Conservation (phyloP, 2,329 filamentous ascomycete species). For the Exophiala viscosa region DNA sequence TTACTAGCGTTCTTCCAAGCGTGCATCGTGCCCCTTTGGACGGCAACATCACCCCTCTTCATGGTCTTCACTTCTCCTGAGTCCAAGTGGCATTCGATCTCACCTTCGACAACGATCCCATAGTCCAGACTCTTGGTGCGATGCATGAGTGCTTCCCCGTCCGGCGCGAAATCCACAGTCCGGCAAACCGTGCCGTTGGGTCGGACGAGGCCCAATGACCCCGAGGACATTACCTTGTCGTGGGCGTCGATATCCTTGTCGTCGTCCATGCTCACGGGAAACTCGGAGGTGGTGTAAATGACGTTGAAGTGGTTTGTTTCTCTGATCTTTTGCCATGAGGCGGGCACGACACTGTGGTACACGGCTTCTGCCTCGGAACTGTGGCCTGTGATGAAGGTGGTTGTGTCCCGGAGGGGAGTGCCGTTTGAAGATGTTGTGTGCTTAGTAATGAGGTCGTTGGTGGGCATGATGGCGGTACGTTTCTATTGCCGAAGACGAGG, state of each 20-base stretch:
- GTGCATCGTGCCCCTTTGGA: constrained; percentile 47
- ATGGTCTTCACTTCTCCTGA: constrained; percentile 46
- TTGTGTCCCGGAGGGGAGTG: constrained; percentile 3
- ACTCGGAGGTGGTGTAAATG: constrained; percentile 33
- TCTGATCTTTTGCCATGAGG: background rate
- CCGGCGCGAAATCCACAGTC: constrained; percentile 45
- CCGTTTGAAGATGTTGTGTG: background rate
- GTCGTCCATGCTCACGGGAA: constrained; percentile 33
- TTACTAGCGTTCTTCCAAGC: constrained; percentile 37
- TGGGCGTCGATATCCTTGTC: constrained; percentile 34
- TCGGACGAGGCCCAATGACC: constrained; percentile 35
- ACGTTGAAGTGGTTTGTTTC: constrained; percentile 1
- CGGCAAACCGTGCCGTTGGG: constrained; percentile 10
- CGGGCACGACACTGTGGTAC: background rate
- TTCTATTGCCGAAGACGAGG: background rate
- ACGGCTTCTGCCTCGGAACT: background rate
- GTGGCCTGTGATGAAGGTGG: constrained; percentile 1
- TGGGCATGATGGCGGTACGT: background rate
- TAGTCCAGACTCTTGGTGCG: constrained; percentile 53
- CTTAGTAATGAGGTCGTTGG: background rate
- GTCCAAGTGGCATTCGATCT: constrained; percentile 50
- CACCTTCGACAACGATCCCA: constrained; percentile 52
- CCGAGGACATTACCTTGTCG: constrained; percentile 27
- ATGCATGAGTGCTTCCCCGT: constrained; percentile 45
- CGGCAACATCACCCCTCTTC: constrained; percentile 50